Evolutionary conservation across 768 basidiomycete genomes (phyloP).

Genomic region (Agrocybe praecox): DNA sequence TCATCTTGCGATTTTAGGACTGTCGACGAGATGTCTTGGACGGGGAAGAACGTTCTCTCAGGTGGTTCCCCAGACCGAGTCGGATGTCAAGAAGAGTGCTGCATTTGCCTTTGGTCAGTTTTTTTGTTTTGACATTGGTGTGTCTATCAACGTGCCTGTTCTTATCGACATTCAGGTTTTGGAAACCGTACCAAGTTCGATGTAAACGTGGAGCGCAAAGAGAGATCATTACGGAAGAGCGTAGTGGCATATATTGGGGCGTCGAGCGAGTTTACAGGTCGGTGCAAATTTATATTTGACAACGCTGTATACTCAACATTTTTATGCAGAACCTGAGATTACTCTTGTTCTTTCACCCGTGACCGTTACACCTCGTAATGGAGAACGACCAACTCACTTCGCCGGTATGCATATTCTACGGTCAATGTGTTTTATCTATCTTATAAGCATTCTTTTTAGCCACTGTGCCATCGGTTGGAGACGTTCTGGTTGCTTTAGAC

Average conservation of each 20-base stretch:
- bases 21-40: conserved; percentile 74
- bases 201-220: conserved; percentile 53
- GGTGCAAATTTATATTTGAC: conserved; percentile 9
- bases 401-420: conserved; percentile 41
- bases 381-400: conserved; percentile 60
- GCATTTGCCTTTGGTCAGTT: conserved; percentile 55
- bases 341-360: conserved; percentile 72
- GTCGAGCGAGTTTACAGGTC: conserved; percentile 73
- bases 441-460: conserved; percentile 40
- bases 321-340: conserved; percentile 65
- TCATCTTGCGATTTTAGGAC: conserved; percentile 74
- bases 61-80: conserved; percentile 66
- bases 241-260: conserved; percentile 69
- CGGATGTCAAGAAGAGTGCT: conserved; percentile 59
- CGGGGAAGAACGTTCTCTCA: conserved; percentile 56
- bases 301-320: background rate
- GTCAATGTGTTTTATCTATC: background rate
- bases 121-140: background rate
- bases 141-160: background rate
- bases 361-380: conserved; percentile 54
- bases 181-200: conserved; percentile 62
- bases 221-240: conserved; percentile 60
- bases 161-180: conserved; percentile 39
- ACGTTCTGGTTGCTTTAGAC: conserved; percentile 68
- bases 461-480: conserved; percentile 75